A percentile compares a stretch with the other conserved stretches of the same genome.
phyloP scores from a whole-genome alignment of 441 rosid genomes.

The Gossypium gossypioides region DNA sequence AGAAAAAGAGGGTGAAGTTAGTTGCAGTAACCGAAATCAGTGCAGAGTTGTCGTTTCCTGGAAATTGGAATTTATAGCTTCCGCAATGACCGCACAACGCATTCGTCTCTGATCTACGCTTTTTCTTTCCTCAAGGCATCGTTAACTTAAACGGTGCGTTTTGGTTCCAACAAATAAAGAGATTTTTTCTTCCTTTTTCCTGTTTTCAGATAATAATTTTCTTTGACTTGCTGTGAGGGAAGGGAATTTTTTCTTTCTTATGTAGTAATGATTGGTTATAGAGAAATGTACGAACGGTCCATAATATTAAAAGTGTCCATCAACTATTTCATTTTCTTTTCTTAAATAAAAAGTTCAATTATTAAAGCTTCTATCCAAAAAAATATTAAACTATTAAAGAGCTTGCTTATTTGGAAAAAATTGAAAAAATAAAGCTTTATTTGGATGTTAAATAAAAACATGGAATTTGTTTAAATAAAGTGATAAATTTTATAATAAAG shows the following conservation, averaged over 20 bases:
- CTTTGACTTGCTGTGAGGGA: background rate
- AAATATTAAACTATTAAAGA: background rate
- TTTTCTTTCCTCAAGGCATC: background rate
- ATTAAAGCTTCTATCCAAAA: background rate
- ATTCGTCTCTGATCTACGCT: background rate
- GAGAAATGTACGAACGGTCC: background rate
- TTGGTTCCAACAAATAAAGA: background rate
- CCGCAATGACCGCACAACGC: conserved; percentile 16
- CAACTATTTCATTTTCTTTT: background rate
- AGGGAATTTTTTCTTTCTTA: background rate
- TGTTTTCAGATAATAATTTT: background rate
- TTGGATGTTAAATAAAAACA: background rate
- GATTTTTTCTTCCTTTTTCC: background rate
- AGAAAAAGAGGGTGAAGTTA: background rate
- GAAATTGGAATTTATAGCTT: background rate
- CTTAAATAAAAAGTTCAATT: background rate
- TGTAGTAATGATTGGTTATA: background rate
- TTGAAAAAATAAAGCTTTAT: background rate
- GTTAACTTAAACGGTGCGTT: background rate
- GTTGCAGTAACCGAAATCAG: background rate
- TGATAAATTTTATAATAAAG: background rate
- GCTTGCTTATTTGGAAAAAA: background rate
- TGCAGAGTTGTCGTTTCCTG: conserved; percentile 17
- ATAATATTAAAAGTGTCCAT: background rate
- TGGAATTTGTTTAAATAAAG: background rate